Base-by-base conservation (phyloP, 345 rosid genomes). In the Euclidium syriacum region DNA sequence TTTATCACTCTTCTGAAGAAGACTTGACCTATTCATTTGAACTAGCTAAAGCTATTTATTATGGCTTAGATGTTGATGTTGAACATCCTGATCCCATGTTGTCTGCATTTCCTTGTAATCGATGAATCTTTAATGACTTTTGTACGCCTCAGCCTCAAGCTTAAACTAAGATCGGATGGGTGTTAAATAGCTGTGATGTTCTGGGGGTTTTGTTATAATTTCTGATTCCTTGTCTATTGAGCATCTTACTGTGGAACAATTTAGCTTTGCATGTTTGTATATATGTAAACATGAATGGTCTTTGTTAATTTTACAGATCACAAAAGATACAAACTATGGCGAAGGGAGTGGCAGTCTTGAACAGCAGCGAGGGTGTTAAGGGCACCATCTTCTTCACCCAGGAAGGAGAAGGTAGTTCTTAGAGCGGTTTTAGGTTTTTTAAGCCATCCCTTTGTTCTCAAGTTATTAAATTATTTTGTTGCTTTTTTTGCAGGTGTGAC, bases 271-370 rank as follows among this genome's bases (percentile, higher is more conserved):
- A 24, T 59, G 26, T 58, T 41, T 58, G 16, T 43, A 14, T 68
- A 5, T 25, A 10, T 23, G 6, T 42, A 52, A 36, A 46, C 20
- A 26, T 46, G n/a, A 27, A 6, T 44, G 46, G 15, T 48, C 39
- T 58, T 4, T 58, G 29, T 65, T 12, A 43, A 36, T 68, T 15
- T 46, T 50, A 29, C 70, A 88, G 96, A 92, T 86, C 98, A 90
- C 95, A 84, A 29, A 55, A 55, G 62, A 17, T 6, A 18, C 3
- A 18, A 6, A 81, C 62, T 26, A 92, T 92, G 97, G 95, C 69
- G 73, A 92, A 92, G 70, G 98, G 88, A 33, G 96, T 92, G 0
- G 92, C 79, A 5, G 92, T 87, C 40, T 81, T 94, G 60, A 71
- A 70, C 62, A 75, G 85, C 73, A 80, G 78, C 20, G 91, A 84